Percentiles rank a stretch among this genome's conserved stretches.
phyloP scores from a whole-genome alignment of 495 filamentous ascomycete species.

The Chaetomium tenue region DNA sequence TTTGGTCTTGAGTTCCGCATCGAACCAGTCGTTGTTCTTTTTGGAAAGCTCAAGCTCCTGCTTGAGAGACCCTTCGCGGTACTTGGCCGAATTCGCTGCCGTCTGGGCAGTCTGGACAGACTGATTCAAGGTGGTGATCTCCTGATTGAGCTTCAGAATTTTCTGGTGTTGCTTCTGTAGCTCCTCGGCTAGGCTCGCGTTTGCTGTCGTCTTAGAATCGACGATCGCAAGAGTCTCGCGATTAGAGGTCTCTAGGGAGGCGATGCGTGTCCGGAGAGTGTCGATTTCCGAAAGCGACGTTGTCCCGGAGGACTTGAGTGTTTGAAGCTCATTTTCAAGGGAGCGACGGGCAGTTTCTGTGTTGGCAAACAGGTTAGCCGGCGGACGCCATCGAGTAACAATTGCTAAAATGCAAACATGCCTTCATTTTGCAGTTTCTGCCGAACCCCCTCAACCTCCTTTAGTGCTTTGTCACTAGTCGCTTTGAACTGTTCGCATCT shows the following conservation, averaged over 20 bases:
- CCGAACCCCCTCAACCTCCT: slow-evolving; percentile 73
- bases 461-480: slow-evolving; percentile 74
- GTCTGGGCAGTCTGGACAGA: slow-evolving; percentile 76
- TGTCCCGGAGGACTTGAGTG: slow-evolving; percentile 70
- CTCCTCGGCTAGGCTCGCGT: slow-evolving; percentile 81
- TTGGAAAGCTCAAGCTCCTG: slow-evolving; percentile 85
- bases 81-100: slow-evolving; percentile 70
- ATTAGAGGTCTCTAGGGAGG: slow-evolving; percentile 85
- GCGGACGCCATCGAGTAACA: not conserved
- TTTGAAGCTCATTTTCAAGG: slow-evolving; percentile 78
- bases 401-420: slow-evolving; percentile 40
- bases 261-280: slow-evolving; percentile 72
- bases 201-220: slow-evolving; percentile 83
- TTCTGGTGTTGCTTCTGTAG: slow-evolving; percentile 85
- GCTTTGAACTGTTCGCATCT: slow-evolving; percentile 76
- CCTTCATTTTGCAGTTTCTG: slow-evolving; percentile 79
- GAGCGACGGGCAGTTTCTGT: slow-evolving; percentile 42
- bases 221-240: slow-evolving; percentile 82
- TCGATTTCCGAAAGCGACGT: slow-evolving; percentile 74
- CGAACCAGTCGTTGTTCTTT: slow-evolving; percentile 87
- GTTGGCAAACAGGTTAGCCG: slow-evolving; percentile 11
- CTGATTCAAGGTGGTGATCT: slow-evolving; percentile 76
- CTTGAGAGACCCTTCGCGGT: slow-evolving; percentile 81
- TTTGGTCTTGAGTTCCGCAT: slow-evolving; percentile 86
- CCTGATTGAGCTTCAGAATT: slow-evolving; percentile 73